Percentiles rank a stretch among this genome's conserved stretches.
Conservation (phyloP, 805 yeast genomes). For the Hanseniaspora nectarophila region DNA sequence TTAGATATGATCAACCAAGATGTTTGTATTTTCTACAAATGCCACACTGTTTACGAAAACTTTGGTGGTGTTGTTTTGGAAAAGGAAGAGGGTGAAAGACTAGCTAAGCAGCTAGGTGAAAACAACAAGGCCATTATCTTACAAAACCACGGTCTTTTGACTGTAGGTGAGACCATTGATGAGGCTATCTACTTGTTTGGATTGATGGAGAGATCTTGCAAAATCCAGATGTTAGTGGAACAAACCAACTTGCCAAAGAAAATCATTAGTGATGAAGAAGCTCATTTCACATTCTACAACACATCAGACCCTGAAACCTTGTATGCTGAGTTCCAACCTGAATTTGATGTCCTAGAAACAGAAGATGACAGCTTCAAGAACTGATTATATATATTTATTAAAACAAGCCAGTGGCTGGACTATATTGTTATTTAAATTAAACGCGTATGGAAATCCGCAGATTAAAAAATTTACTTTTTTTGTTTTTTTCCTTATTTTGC, state of each 20-base stretch:
- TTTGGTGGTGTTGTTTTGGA: slow-evolving; percentile 72
- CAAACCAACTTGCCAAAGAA: slow-evolving; percentile 32
- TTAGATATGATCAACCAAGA: slow-evolving; percentile 73
- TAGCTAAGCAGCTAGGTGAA: slow-evolving; percentile 47
- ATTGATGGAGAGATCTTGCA: slow-evolving; percentile 49
- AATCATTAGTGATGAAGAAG: slow-evolving; percentile 47
- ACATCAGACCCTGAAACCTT: slow-evolving; percentile 53
- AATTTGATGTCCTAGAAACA: slow-evolving; percentile 30
- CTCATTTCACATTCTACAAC: slow-evolving; percentile 49
- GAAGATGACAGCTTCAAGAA: slow-evolving; percentile 12
- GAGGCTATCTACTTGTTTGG: slow-evolving; percentile 59
- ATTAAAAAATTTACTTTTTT: not conserved
- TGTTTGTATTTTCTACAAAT: slow-evolving; percentile 51
- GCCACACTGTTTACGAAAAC: slow-evolving; percentile 51
- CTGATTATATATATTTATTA: not conserved
- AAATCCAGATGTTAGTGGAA: slow-evolving; percentile 52
- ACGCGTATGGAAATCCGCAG: too few species aligned
- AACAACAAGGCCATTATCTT: slow-evolving; percentile 45
- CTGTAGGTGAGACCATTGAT: slow-evolving; percentile 58
- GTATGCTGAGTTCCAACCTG: slow-evolving; percentile 62
- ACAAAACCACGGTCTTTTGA: slow-evolving; percentile 59
- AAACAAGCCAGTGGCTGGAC: not conserved
- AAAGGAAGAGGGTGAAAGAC: slow-evolving; percentile 45
- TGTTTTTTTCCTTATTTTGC: not conserved
- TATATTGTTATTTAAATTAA: too few species aligned